Evolutionary conservation across 2,329 filamentous ascomycete genomes (phyloP), one percentile per base, ranked within the genome.

Genomic region (Penicillium sumatraense): DNA sequence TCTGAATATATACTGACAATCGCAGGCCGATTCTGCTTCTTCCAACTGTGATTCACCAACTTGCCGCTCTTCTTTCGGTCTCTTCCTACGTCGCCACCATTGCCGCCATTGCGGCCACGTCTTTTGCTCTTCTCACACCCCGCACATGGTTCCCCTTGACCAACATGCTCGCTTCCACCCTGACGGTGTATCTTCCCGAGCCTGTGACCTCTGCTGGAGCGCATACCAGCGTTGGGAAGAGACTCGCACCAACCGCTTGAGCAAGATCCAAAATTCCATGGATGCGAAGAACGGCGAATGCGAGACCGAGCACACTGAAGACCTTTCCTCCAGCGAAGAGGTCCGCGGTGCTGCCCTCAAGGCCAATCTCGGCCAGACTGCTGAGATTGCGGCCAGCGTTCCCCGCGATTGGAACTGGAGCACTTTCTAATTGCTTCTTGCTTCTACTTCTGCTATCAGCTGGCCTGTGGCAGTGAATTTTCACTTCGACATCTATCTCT

Each of bases 31-130:
- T 67, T 75, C 80, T 51, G 82, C 82, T 58, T 82, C 83, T 51
- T 68, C 75, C 40, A 78, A 75, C 58, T 88, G 86, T 72, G 82
- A 83, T 67, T 81, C 80, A 9, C 78, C 81, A 3, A 79, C 81
- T 54, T 88, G 86, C 72, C 79, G 80, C 47, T 80, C 80, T 38
- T 77, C 80, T 18, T 88, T 88, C 67, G 80, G 82, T 41, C 78
- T 87, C 66, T 85, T 86, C 72, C 78, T 82, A 48, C 84, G 86
- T 48, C 84, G 85, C 54, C 86, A 88, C 66, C 86, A 88, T 72
- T 88, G 86, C 72, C 83, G 86, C 54, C 85, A 86, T 63, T 88
- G 86, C 63, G 86, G 86, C 40, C 82, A 86, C 64, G 82, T 88
- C 64, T 87, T 87, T 68, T 88, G 86, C 73, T 79, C 80, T 56